Evolutionary conservation across 306 rosid genomes (phyloP), one percentile per base, ranked within the genome.

Genomic region (Castanea mollissima): DNA sequence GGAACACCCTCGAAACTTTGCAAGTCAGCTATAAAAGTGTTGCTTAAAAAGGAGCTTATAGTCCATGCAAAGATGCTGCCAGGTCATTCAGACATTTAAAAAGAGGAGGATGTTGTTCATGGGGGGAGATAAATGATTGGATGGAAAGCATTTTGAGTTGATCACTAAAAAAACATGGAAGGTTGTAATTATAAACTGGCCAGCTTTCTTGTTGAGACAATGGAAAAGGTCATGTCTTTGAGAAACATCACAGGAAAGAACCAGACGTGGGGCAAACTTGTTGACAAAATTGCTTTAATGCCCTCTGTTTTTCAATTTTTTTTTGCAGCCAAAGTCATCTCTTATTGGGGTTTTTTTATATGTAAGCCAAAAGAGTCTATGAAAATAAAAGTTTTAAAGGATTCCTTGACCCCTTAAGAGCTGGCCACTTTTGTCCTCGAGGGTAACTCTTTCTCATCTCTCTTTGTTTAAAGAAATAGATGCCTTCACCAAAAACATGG

Each of bases 51-150:
- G 92, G 88, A 82, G 81, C 88, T 85, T 84, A 55, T 74, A 79
- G 77, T 63, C 83, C 81, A 89, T 84, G 91, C 82, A 94, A 92
- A 91, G 99, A 92, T 92, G 94, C 91, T 87, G 97, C 93, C 98
- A 95, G 98, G 81, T 95, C 97, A 92, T 87, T 80, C 62, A 81
- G 71, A 73, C 82, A 80, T 86, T 75, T 76, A 77, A 86, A 89
- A 86, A 80, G 63, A 73, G 73, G 58, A 86, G 71, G 68, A 67
- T 91, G 96, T 89, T 85, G 89, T 89, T 85, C 67, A 76, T 86
- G 83, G 77, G 84, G 97, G 92, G 97, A 85, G 92, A 92, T 78
- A 49, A 91, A 91, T 92, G 92, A 92, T 95, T 92, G 97, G 82
- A 76, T 79, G 82, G 87, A 73, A 87, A 87, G 81, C 85, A 85